Evolutionary conservation across 345 rosid genomes (phyloP).

Genomic region (Hibiscus mutabilis): DNA sequence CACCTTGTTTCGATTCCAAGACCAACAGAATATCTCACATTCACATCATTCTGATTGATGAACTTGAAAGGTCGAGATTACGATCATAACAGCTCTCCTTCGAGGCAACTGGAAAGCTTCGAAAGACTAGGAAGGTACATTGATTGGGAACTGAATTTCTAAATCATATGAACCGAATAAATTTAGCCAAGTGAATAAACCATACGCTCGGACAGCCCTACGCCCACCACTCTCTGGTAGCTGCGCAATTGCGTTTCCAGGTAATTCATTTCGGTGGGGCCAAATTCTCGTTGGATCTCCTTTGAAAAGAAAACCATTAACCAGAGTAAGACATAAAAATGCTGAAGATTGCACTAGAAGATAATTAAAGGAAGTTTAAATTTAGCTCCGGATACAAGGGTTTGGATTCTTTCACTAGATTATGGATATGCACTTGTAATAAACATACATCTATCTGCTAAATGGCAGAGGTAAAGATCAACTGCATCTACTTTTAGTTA

Average conservation of each 20-base stretch:
- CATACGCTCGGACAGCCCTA: constrained; percentile 59
- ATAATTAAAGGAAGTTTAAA: too few relatives aligned
- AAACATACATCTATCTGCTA: not conserved
- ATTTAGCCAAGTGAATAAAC: constrained; percentile 49
- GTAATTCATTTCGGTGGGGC: constrained; percentile 24
- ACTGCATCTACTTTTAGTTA: not conserved
- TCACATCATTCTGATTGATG: not conserved
- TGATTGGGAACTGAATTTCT: not conserved
- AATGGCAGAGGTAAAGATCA: not conserved
- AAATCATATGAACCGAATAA: not conserved
- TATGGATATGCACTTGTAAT: not conserved
- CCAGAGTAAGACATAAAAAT: constrained; percentile 3
- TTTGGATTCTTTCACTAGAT: not conserved
- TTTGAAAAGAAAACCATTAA: constrained; percentile 19
- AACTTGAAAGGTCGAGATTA: not conserved
- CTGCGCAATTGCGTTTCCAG: constrained; percentile 52
- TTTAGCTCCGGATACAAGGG: too few relatives aligned
- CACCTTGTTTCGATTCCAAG: not conserved
- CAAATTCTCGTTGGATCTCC: constrained; percentile 44
- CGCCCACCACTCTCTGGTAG: constrained; percentile 59
- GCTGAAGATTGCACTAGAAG: not conserved
- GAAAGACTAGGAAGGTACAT: not conserved
- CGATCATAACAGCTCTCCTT: not conserved
- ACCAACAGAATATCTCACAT: constrained; percentile 1
- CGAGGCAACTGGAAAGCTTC: not conserved